Percentiles rank a stretch among this genome's conserved stretches.
These are phyloP conservation scores for Chlorella sp. DNA, from an alignment of 139 green algal species.

Conservation along the genomic window DNA sequence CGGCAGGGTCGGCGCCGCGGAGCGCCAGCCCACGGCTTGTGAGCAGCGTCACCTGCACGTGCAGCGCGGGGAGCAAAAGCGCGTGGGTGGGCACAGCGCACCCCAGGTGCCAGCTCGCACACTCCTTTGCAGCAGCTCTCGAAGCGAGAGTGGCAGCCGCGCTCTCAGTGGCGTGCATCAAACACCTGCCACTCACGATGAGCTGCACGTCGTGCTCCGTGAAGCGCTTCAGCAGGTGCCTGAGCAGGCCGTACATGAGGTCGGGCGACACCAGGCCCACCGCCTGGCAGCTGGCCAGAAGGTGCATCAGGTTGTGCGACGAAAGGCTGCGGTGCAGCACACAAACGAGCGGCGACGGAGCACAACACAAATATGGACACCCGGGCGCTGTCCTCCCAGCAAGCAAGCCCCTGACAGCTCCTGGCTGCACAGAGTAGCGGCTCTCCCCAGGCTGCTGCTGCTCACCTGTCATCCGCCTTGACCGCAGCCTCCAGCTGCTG, in stretches of 20 bases:
- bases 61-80: too few relatives aligned
- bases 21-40: constrained; percentile 49
- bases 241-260: constrained; percentile 39
- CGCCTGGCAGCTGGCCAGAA: constrained; percentile 52
- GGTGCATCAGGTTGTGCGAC: constrained; percentile 48
- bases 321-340: constrained; percentile 29
- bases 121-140: too few relatives aligned
- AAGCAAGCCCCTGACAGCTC: too few relatives aligned
- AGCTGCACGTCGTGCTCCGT: constrained; percentile 55
- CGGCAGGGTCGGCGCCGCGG: constrained; percentile 55
- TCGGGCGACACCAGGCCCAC: constrained; percentile 43
- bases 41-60: constrained; percentile 11
- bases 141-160: too few relatives aligned
- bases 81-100: too few relatives aligned
- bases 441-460: not conserved
- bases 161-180: too few relatives aligned
- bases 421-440: too few relatives aligned
- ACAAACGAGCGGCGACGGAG: too few relatives aligned
- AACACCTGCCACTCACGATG: constrained; percentile 42
- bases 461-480: not conserved
- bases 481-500: not conserved
- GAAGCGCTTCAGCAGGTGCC: constrained; percentile 32
- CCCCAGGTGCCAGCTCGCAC: too few relatives aligned
- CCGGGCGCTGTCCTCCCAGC: too few relatives aligned
- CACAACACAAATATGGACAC: too few relatives aligned